Conservation (phyloP, 108 stramenopile species). For the Discostella stelligeroides region DNA sequence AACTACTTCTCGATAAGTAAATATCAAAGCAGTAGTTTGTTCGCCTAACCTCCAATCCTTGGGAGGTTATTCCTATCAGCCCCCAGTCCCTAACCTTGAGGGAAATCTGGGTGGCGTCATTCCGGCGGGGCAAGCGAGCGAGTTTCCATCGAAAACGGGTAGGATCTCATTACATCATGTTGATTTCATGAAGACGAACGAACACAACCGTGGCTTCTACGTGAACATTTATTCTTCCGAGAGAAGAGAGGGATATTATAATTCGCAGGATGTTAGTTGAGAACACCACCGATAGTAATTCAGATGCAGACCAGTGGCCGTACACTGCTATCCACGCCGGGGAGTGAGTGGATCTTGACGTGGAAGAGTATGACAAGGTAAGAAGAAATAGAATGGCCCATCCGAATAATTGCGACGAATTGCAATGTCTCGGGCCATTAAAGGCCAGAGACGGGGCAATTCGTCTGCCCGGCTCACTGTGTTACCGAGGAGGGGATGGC, state of each 20-base stretch:
- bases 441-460: conserved; percentile 72
- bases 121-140: conserved; percentile 36
- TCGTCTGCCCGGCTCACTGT: conserved; percentile 82
- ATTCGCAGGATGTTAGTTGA: not conserved
- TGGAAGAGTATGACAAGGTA: not conserved
- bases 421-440: conserved; percentile 46
- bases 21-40: too few relatives aligned
- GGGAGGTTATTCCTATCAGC: conserved; percentile 32
- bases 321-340: too few relatives aligned
- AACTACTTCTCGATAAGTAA: too few relatives aligned
- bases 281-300: not conserved
- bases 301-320: conserved; percentile 41
- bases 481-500: not conserved
- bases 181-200: not conserved
- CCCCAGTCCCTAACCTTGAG: conserved; percentile 45
- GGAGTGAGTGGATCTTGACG: too few relatives aligned
- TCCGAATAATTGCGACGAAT: conserved; percentile 56
- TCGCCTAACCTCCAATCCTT: conserved; percentile 31
- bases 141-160: conserved; percentile 5
- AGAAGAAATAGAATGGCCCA: conserved; percentile 16
- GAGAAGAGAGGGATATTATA: too few relatives aligned
- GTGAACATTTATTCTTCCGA: conserved; percentile 20
- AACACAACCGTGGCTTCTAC: conserved; percentile 18
- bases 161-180: conserved; percentile 29
- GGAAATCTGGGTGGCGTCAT: conserved; percentile 29